These are phyloP conservation scores for Penicillium sp. DNA, from an alignment of 2,329 filamentous ascomycete genomes.

Conservation along the genomic window DNA sequence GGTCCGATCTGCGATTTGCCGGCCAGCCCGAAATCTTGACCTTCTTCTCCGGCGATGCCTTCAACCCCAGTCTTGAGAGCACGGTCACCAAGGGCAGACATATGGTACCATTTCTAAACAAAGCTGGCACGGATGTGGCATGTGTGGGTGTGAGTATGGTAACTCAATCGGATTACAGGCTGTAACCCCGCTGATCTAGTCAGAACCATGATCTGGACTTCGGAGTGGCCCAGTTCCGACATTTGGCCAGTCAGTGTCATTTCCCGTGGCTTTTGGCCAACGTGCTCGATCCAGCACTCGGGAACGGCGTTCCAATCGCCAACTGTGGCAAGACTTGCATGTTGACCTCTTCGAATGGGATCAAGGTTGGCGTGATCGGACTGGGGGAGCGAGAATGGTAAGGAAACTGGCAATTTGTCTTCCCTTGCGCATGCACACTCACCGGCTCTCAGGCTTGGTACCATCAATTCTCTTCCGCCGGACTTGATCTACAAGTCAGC, in stretches of 20 bases:
- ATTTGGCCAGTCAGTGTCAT: conserved; percentile 68
- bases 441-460: conserved; percentile 59
- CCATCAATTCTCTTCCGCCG: conserved; percentile 81
- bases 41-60: conserved; percentile 87
- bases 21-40: conserved; percentile 67
- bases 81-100: conserved; percentile 85
- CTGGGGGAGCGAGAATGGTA: conserved; percentile 81
- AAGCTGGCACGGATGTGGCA: conserved; percentile 72
- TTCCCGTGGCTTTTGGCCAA: conserved; percentile 93
- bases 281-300: conserved; percentile 77
- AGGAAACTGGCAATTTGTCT: conserved; percentile 3
- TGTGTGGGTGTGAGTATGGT: conserved; percentile 67
- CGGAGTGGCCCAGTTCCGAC: conserved; percentile 74
- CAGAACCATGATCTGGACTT: conserved; percentile 93
- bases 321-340: conserved; percentile 73
- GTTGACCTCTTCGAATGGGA: conserved; percentile 74
- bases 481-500: conserved; percentile 79
- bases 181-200: conserved; percentile 11
- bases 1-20: conserved; percentile 57
- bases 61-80: conserved; percentile 86
- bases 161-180: conserved; percentile 1
- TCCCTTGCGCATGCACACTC: background rate
- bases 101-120: conserved; percentile 83
- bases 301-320: conserved; percentile 69
- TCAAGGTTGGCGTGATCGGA: conserved; percentile 82